Evolutionary conservation across 2,329 filamentous ascomycete species (phyloP).

Genomic region (Microcyclospora pomicola): DNA sequence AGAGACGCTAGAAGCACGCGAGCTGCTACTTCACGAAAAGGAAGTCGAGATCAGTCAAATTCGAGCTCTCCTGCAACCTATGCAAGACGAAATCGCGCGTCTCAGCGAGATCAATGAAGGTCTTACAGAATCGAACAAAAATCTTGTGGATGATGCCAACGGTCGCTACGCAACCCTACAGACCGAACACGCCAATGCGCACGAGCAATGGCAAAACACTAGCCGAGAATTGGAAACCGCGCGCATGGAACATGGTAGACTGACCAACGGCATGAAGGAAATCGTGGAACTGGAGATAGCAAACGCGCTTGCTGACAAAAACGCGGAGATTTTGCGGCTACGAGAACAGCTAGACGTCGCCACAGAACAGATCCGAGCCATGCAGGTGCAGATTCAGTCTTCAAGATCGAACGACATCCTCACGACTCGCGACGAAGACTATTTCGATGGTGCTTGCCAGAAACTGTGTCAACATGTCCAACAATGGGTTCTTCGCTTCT

Average conservation of each 20-base stretch:
- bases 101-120: constrained; percentile 72
- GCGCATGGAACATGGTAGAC: constrained; percentile 47
- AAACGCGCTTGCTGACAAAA: constrained; percentile 60
- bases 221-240: constrained; percentile 56
- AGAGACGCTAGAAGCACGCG: constrained; percentile 48
- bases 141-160: constrained; percentile 62
- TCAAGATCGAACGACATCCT: constrained; percentile 58
- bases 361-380: constrained; percentile 43
- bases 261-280: constrained; percentile 49
- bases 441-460: constrained; percentile 88
- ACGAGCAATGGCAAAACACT: constrained; percentile 41
- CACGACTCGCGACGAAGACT: constrained; percentile 71
- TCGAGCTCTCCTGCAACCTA: constrained; percentile 60
- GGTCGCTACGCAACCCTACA: constrained; percentile 56
- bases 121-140: constrained; percentile 61
- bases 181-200: constrained; percentile 44
- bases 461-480: constrained; percentile 91
- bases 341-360: constrained; percentile 65
- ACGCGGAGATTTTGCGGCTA: constrained; percentile 67
- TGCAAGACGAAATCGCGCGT: constrained; percentile 69
- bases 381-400: constrained; percentile 46
- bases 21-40: constrained; percentile 61
- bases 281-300: constrained; percentile 49
- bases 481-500: constrained; percentile 96
- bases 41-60: constrained; percentile 70